Percentiles rank a stretch among this genome's conserved stretches.
Conservation (phyloP, 2,329 filamentous ascomycete genomes). For the Dendrostoma leiphaemia region DNA sequence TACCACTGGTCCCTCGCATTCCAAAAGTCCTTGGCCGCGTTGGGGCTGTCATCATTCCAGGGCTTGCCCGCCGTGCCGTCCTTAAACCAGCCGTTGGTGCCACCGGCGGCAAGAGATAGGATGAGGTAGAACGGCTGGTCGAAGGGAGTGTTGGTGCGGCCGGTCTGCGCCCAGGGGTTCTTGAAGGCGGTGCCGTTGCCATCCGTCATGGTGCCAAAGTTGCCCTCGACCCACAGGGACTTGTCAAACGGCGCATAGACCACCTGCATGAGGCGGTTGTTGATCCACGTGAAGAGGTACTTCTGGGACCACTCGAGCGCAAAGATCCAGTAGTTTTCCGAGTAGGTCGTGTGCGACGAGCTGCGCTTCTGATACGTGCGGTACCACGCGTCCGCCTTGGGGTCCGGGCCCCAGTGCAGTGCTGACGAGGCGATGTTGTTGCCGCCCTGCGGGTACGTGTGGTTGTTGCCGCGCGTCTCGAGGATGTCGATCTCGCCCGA, state of each 20-base stretch:
- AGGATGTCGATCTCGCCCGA: constrained; percentile 19
- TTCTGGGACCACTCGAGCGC: constrained; percentile 18
- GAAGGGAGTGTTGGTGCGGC: constrained; percentile 6
- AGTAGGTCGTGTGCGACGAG: constrained; percentile 7
- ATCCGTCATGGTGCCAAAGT: constrained; percentile 10
- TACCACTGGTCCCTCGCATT: constrained; percentile 9
- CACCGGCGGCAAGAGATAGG: not conserved
- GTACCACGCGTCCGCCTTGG: constrained; percentile 14
- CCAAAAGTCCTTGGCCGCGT: constrained; percentile 16
- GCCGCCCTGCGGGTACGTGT: constrained; percentile 9
- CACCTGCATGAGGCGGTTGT: constrained; percentile 17
- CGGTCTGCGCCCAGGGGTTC: constrained; percentile 7
- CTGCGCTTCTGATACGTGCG: constrained; percentile 9
- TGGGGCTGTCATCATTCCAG: constrained; percentile 14
- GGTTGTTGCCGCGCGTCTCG: constrained; percentile 16
- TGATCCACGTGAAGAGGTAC: constrained; percentile 18
- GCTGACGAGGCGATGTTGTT: constrained; percentile 12
- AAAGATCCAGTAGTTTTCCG: constrained; percentile 14
- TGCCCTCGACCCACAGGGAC: constrained; percentile 8
- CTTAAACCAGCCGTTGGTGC: constrained; percentile 1
- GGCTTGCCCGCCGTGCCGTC: constrained; percentile 17
- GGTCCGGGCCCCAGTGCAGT: constrained; percentile 18
- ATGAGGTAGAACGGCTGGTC: constrained; percentile 5
- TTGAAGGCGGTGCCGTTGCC: constrained; percentile 9
- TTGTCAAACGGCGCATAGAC: constrained; percentile 12